Base-by-base conservation (phyloP, 1,284 basidiomycete genomes). In the Melampsora larici-populina region DNA sequence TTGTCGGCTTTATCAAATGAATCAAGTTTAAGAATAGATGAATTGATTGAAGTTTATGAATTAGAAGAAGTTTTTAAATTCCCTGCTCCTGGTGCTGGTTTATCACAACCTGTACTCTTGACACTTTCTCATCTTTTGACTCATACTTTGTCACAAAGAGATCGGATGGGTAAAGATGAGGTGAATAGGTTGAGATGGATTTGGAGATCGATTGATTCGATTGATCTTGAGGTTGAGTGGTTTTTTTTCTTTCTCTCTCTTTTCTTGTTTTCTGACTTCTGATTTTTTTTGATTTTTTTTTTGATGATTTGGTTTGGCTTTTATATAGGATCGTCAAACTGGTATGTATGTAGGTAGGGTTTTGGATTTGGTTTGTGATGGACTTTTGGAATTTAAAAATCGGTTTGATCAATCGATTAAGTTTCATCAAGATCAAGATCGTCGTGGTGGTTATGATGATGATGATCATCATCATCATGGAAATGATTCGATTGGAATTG, bases 101-200 rank as follows among this genome's bases (percentile, higher is more conserved):
- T 74, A 62, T 74, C 72, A 40, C 72, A 74, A 40, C 36, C 72
- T 36, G 63, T 74, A 13, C 21, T 74, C 3, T 51, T 74, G 17
- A 66, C 72, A 7, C 51, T 74, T 18, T 62, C 72, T 2, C 72
- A 74, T 40, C 46, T 58, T n/a, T 51, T 74, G 26, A 33, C 29
- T 36, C 26, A 74, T 26, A 43, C 24, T 46, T 31, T 48, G 5
- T n/a, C 1, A 3, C 15, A 31, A n/a, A 55, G 33, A 2, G 5
- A n/a, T 8, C 1, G 13, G 2, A 21, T 74, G 8, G 72, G 72
- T 51, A 48, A 18, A 1, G 15, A 7, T 36, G 72, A 64, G 1
- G 48, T 48, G 5, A 66, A 66, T 40, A 26, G 72, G 11, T 65
- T 74, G 21, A 64, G 72, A 40, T 74, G 72, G 72, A 74, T 66